Base-by-base conservation (phyloP, 345 rosid species). In the Citrus australasica region DNA sequence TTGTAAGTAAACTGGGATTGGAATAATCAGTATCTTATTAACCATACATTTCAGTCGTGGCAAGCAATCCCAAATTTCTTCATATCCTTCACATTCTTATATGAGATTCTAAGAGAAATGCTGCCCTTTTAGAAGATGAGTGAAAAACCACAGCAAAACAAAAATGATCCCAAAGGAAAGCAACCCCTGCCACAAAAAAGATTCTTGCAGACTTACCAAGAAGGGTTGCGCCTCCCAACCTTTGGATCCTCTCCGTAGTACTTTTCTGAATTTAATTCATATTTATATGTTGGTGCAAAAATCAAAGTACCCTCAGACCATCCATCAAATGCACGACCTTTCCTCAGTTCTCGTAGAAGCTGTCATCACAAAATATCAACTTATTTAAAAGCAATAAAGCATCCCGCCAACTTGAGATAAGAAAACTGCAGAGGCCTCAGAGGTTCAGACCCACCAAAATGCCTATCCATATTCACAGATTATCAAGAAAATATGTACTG, bases 221-320 rank as follows among this genome's bases (percentile, higher is more conserved):
- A 90, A 27, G 99, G 99, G 75, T 75, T 88, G 58, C 98, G 97
- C 80, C 93, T 90, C 75, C 94, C 97, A 30, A 76, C 85, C 84
- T 85, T 93, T 56, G 91, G 88, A 73, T 93, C 94, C 80, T 90
- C 93, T 72, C 96, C 96, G 5, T 32, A 80, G 83, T 95, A 95
- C 68, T 86, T 92, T 37, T 88, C 92, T 67, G 98, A 92, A 84
- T 92, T 80, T 33, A 85, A 35, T 85, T 92, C 94, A 30, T 95
- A 95, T 80, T 95, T 95, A 78, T 95, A 95, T 40, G 99, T 95
- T 74, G 99, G 98, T 38, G 98, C 88, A 80, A 95, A 95, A 66
- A 60, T 76, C 77, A 95, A 74, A 70, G 81, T 53, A 33, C 97
- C 98, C 80, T 95, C 98, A 2, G 90, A 83, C 99, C 99, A 95